phyloP scores from a whole-genome alignment of 495 filamentous ascomycete species.

The Aspergillus ellipticus region DNA sequence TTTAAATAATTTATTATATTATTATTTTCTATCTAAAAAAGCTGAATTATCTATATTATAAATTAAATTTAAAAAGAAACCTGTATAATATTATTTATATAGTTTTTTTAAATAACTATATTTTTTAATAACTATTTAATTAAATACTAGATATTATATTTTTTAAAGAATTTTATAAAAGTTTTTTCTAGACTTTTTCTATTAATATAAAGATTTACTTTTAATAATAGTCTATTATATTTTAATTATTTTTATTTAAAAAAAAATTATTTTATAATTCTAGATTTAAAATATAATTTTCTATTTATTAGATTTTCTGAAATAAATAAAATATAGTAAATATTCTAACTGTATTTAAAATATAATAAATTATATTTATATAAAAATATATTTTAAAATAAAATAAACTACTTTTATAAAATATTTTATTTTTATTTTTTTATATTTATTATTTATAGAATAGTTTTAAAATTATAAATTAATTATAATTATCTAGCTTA shows the following conservation, averaged over 20 bases:
- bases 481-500: no score
- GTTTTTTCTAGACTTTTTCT: neutral
- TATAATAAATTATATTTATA: neutral
- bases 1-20: neutral
- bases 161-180: neutral
- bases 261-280: slow-evolving; percentile 1
- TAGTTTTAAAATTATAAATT: no score
- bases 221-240: neutral
- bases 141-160: neutral
- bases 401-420: neutral
- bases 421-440: neutral
- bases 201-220: neutral
- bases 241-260: neutral
- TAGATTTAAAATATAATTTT: neutral
- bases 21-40: no score
- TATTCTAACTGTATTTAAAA: neutral
- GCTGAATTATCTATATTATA: neutral
- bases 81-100: no score
- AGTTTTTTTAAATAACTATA: neutral
- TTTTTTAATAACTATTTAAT: neutral
- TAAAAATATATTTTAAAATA: neutral
- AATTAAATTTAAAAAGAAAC: neutral
- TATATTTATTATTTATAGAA: neutral
- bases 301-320: neutral
- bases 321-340: neutral